These are phyloP conservation scores for Lathyrus oleraceus DNA, from an alignment of 306 rosid species.

Conservation along the genomic window DNA sequence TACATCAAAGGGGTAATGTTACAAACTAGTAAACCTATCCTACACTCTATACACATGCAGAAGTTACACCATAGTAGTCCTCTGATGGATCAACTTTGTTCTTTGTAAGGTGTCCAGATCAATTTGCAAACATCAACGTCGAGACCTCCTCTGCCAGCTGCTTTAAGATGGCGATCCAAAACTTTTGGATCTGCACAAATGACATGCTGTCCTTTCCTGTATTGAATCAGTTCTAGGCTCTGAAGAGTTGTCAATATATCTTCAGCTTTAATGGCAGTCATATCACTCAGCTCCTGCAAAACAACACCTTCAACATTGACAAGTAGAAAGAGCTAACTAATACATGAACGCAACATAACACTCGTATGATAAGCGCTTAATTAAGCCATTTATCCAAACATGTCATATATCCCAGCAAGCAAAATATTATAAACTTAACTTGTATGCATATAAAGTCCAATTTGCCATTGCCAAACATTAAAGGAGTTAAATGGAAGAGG, in stretches of 20 bases:
- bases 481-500: constrained; percentile 4
- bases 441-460: constrained; percentile 7
- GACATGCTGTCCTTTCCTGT: constrained; percentile 98
- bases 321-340: background rate
- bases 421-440: constrained; percentile 10
- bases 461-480: background rate
- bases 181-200: constrained; percentile 98
- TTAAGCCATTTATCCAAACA: background rate
- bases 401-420: background rate
- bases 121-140: constrained; percentile 92
- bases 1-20: constrained; percentile 11
- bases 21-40: constrained; percentile 30
- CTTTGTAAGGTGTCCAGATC: constrained; percentile 98
- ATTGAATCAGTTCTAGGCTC: constrained; percentile 86
- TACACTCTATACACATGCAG: constrained; percentile 38
- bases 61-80: constrained; percentile 21
- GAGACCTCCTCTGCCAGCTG: constrained; percentile 95
- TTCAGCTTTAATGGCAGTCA: constrained; percentile 98
- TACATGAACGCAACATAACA: background rate
- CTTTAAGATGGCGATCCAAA: constrained; percentile 95
- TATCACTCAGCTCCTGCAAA: constrained; percentile 94
- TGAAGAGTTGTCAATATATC: constrained; percentile 90
- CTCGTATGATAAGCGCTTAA: background rate
- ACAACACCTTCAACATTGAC: background rate
- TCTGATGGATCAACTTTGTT: constrained; percentile 51